Conservation (phyloP, 805 yeast species). For the Wickerhamiella kurtzmanii region DNA sequence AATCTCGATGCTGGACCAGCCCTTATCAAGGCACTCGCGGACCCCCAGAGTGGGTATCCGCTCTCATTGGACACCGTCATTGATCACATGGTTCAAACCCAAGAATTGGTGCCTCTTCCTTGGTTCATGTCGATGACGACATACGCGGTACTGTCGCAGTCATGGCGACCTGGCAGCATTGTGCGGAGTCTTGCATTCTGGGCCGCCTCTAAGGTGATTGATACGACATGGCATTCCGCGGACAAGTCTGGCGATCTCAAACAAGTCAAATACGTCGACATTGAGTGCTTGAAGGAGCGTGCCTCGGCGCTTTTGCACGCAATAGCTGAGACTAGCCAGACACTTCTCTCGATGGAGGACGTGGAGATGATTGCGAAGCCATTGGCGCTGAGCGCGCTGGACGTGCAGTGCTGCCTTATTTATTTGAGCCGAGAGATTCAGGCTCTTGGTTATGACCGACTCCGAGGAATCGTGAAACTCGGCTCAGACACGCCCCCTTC, state of each 20-base stretch:
- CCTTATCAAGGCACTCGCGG: constrained; percentile 16
- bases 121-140: constrained; percentile 7
- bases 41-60: constrained; percentile 22
- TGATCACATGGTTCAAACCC: constrained; percentile 21
- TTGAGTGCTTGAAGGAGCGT: constrained; percentile 11
- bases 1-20: constrained; percentile 19
- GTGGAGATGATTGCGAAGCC: constrained; percentile 1
- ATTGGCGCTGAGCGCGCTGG: constrained; percentile 11
- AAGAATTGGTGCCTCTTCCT: constrained; percentile 19
- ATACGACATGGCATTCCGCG: constrained; percentile 17
- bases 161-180: constrained; percentile 1
- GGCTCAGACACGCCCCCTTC: not conserved
- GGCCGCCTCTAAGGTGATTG: constrained; percentile 11
- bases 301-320: constrained; percentile 7
- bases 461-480: constrained; percentile 16
- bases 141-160: constrained; percentile 9
- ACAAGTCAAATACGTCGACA: constrained; percentile 19
- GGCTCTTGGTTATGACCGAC: constrained; percentile 9
- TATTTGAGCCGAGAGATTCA: constrained; percentile 19
- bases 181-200: constrained; percentile 3
- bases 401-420: constrained; percentile 18
- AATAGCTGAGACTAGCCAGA: constrained; percentile 6
- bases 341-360: not conserved
- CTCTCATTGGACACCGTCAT: constrained; percentile 23
- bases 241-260: constrained; percentile 17